Conservation (phyloP, 768 basidiomycete species). For the Agaricus sinodeliciosus region DNA sequence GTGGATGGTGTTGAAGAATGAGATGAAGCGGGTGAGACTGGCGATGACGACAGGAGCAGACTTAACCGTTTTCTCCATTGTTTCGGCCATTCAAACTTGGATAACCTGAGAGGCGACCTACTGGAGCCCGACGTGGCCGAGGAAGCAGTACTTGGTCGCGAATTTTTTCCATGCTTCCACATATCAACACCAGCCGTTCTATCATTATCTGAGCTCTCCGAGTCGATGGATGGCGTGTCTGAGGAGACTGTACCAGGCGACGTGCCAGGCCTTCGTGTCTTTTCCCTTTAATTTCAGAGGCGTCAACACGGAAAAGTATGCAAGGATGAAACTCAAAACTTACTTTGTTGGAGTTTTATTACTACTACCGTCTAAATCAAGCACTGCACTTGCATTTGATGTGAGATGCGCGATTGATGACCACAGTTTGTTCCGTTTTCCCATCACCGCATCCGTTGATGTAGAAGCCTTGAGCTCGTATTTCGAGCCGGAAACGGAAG, state of each 20-base stretch:
- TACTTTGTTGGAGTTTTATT: not conserved
- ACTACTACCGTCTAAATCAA: not conserved
- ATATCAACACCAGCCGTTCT: too few species aligned
- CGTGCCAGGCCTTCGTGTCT: not conserved
- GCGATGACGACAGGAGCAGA: not conserved
- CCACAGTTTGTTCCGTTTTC: conserved; percentile 6
- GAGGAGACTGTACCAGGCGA: not conserved
- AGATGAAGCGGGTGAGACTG: not conserved
- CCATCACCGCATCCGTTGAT: not conserved
- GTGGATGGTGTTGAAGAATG: not conserved
- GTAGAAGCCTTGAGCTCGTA: not conserved
- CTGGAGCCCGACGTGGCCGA: not conserved
- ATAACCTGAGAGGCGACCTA: not conserved
- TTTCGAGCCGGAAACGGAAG: not conserved
- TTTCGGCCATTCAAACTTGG: conserved; percentile 6
- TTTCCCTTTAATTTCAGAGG: not conserved
- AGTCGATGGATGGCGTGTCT: not conserved
- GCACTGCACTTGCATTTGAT: not conserved
- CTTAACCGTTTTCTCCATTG: conserved; percentile 8
- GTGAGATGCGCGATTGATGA: not conserved
- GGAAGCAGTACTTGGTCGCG: conserved; percentile 6
- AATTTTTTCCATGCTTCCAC: not conserved
- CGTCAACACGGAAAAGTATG: not conserved
- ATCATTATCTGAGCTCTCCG: not conserved
- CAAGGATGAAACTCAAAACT: not conserved